phyloP scores from a whole-genome alignment of 352 stramenopile genomes.

The Globisporangium paroecandrum region DNA sequence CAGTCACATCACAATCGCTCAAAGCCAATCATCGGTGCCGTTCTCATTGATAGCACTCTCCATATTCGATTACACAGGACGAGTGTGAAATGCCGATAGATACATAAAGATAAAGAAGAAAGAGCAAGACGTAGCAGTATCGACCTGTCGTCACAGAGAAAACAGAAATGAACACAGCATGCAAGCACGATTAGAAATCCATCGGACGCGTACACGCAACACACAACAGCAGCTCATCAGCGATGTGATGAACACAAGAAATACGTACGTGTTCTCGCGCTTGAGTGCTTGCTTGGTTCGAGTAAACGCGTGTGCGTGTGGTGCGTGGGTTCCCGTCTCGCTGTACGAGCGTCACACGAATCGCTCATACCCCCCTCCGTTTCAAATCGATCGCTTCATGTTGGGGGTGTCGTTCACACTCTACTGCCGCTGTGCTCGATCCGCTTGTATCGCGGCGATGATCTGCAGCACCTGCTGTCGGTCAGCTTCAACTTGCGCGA shows the following conservation, averaged over 20 bases:
- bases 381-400: neutral
- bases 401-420: conserved; percentile 1
- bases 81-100: conserved; percentile 6
- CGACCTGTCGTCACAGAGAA: neutral
- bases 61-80: neutral
- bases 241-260: neutral
- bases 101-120: conserved; percentile 11
- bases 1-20: neutral
- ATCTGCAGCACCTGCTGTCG: conserved; percentile 73
- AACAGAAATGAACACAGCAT: neutral
- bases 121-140: neutral
- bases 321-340: neutral
- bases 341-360: neutral
- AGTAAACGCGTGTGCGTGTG: neutral
- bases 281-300: neutral
- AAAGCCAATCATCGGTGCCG: neutral
- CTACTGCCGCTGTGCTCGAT: conserved; percentile 44
- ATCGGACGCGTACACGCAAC: neutral
- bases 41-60: neutral
- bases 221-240: neutral
- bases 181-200: neutral
- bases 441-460: conserved; percentile 66
- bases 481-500: conserved; percentile 78
- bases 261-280: neutral
- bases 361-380: neutral